These are phyloP conservation scores for Myochromella boudieri DNA, from an alignment of 768 basidiomycete genomes.

Conservation along the genomic window DNA sequence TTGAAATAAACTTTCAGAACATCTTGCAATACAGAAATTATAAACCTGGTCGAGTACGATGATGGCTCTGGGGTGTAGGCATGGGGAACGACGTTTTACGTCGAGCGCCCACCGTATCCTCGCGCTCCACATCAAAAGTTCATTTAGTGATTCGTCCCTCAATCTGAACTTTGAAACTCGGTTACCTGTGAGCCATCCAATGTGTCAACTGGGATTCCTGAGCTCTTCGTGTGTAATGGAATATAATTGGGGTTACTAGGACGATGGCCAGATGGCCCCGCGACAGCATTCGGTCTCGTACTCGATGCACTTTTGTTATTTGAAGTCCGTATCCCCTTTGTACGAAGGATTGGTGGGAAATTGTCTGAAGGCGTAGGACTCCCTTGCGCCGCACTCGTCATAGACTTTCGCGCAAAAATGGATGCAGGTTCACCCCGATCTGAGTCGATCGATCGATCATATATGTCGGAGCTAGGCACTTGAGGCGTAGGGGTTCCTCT, in stretches of 20 bases:
- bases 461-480: no score
- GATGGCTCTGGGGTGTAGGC: not conserved
- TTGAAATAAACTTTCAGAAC: not conserved
- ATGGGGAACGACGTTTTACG: conserved; percentile 1
- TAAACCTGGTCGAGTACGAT: conserved; percentile 13
- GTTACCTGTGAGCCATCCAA: not conserved
- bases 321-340: conserved; percentile 3
- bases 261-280: not conserved
- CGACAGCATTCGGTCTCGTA: conserved; percentile 1
- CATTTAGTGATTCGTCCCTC: not conserved
- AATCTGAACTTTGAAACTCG: not conserved
- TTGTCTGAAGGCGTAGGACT: not conserved
- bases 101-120: not conserved
- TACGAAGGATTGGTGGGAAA: not conserved
- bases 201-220: no score
- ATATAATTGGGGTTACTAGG: not conserved
- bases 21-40: not conserved
- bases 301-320: conserved; percentile 1
- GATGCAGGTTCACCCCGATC: conserved; percentile 4
- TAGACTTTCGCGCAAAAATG: conserved; percentile 13
- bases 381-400: conserved; percentile 1
- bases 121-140: not conserved
- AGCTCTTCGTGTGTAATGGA: no score
- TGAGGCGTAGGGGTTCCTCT: not conserved
- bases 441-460: conserved; percentile 12